phyloP scores from a whole-genome alignment of 345 rosid species.

The Rhodomyrtus tomentosa region DNA sequence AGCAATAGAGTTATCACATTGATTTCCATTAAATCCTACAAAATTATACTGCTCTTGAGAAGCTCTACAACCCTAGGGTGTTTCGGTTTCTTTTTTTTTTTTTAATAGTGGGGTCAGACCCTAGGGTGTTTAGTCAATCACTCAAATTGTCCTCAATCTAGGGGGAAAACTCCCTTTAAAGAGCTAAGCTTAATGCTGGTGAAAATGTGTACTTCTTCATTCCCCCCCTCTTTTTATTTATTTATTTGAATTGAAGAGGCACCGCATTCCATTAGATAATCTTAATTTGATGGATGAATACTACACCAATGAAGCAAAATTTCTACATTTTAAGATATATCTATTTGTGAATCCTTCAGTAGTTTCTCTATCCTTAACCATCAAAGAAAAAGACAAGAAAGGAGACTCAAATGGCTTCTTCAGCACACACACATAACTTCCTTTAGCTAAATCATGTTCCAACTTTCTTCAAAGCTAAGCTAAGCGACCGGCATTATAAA shows the following conservation, averaged over 20 bases:
- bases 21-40: background rate
- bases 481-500: background rate
- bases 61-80: background rate
- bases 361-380: background rate
- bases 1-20: background rate
- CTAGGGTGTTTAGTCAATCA: background rate
- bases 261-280: background rate
- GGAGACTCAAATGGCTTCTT: background rate
- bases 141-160: background rate
- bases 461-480: background rate
- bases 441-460: background rate
- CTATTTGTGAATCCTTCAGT: background rate
- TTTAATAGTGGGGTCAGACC: background rate
- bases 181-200: background rate
- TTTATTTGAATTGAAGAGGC: background rate
- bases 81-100: too few species aligned
- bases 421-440: background rate
- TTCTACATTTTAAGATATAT: background rate
- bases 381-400: background rate
- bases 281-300: background rate
- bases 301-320: background rate
- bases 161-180: background rate
- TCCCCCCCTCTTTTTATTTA: background rate
- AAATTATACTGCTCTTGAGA: background rate
- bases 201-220: background rate